Evolutionary conservation across 2,329 filamentous ascomycete species (phyloP).

Genomic region (Colletotrichum cuscutae): DNA sequence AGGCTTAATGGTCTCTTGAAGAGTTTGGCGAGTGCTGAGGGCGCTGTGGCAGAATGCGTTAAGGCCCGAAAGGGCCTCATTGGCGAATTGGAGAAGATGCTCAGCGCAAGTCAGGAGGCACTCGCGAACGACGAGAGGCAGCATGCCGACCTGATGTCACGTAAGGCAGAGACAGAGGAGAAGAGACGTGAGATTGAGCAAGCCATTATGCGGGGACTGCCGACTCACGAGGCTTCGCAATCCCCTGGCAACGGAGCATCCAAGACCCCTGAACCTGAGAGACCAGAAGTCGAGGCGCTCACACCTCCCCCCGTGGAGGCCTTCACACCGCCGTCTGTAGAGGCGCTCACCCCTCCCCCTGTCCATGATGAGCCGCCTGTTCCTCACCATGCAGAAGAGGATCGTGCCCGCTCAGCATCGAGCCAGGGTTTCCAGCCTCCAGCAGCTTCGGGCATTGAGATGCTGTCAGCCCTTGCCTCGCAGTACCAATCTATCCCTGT

Average conservation of each 20-base stretch:
- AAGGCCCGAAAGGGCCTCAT: conserved; percentile 85
- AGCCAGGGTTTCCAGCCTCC: conserved; percentile 38
- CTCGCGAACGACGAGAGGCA: conserved; percentile 76
- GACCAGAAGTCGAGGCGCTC: conserved; percentile 85
- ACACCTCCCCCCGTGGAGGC: conserved; percentile 78
- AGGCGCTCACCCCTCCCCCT: conserved; percentile 40
- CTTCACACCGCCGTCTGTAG: conserved; percentile 40
- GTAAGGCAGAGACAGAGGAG: conserved; percentile 77
- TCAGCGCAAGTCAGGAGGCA: conserved; percentile 77
- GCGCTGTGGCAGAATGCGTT: conserved; percentile 88
- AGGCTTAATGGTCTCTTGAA: conserved; percentile 91
- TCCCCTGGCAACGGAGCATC: conserved; percentile 58
- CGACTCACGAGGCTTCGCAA: conserved; percentile 62
- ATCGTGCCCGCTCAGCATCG: conserved; percentile 28
- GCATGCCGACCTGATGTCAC: conserved; percentile 70
- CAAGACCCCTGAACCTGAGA: conserved; percentile 62
- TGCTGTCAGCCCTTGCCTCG: conserved; percentile 51
- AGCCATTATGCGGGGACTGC: conserved; percentile 86
- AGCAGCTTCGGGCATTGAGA: conserved; percentile 49
- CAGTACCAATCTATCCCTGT: conserved; percentile 62
- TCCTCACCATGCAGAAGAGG: conserved; percentile 35
- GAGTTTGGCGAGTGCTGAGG: conserved; percentile 87
- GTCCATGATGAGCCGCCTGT: conserved; percentile 37
- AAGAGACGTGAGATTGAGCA: conserved; percentile 92
- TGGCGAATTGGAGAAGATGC: conserved; percentile 81